Evolutionary conservation across 2,329 filamentous ascomycete genomes (phyloP), one percentile per base, ranked within the genome.

Genomic region (Penicillium occitanis): DNA sequence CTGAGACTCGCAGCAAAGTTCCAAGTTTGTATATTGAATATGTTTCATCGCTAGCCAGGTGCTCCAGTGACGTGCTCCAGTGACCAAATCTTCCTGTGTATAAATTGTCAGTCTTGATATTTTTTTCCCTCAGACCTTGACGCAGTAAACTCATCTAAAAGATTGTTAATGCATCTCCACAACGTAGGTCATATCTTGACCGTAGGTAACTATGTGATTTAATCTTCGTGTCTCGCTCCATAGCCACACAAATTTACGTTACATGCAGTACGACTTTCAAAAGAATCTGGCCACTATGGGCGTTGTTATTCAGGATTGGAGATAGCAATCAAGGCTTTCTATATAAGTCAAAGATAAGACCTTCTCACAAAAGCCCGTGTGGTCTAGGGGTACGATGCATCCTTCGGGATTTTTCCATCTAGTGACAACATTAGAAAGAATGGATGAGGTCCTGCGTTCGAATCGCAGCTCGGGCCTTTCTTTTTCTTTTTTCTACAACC

Each of bases 361-460:
- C 5, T 14, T 5, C 11, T 19, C 3, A 19, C 2, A n/a, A 44
- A 33, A 53, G 50, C 50, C 50, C 50, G 50, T 53, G 50, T 53
- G 50, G 50, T 53, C 50, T 53, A 53, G 50, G 28, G 50, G 50
- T 53, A 53, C 28, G 50, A 53, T 53, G 50, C 50, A 33, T 33
- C 50, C 50, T 53, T 53, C 50, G 50, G 50, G 50, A 53, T 5
- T 11, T 19, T 53, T 53, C 50, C 50, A 53, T 53, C 50, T 53
- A 53, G 10, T 33, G 50, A n/a, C 2, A 53, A 53, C 25, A 33
- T n/a, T 53, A 53, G 50, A 33, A 46, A 50, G 50, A 53, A 53
- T 53, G 50, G 50, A 33, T 33, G 50, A 53, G 50, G 50, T 53
- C 50, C 50, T 53, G 50, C 50, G 50, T 53, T 53, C 50, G 28